A percentile compares a stretch with the other conserved stretches of the same genome.
Conservation (phyloP, 495 filamentous ascomycete species). For the Thozetella sp. region DNA sequence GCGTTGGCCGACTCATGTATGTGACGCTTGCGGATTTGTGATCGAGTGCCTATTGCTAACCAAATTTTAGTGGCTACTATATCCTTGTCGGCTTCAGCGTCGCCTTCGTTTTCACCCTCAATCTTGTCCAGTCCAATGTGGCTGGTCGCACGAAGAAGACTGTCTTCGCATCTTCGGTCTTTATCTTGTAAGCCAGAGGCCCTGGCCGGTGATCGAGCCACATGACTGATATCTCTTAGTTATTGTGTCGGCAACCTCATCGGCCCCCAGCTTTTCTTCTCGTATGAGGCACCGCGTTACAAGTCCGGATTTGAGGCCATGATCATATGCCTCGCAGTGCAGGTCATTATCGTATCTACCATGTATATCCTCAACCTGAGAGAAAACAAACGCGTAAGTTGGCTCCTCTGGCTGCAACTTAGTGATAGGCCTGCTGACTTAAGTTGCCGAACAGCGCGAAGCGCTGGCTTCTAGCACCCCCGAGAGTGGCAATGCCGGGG, state of each 20-base stretch:
- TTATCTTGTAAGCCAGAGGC: neutral
- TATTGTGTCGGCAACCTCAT: constrained; percentile 1
- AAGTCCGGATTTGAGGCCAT: neutral
- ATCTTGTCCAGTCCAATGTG: neutral
- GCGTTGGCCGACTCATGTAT: neutral
- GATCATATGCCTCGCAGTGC: neutral
- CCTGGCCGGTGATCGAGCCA: neutral
- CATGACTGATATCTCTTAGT: neutral
- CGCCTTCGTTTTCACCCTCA: neutral
- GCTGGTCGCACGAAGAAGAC: neutral
- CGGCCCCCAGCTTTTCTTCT: neutral
- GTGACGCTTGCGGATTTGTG: no score
- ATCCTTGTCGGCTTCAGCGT: neutral
- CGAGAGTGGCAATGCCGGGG: neutral
- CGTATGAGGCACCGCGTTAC: neutral
- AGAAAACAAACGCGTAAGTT: neutral
- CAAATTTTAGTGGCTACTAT: neutral
- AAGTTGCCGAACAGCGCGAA: neutral
- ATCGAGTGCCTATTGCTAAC: no score
- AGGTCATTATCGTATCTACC: neutral
- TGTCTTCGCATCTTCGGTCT: neutral
- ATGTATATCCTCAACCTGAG: neutral
- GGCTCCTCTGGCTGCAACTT: neutral
- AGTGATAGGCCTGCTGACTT: neutral
- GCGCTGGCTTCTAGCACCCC: neutral